Conservation (phyloP, 345 rosid genomes). For the Psidium friedrichsthalianum region DNA sequence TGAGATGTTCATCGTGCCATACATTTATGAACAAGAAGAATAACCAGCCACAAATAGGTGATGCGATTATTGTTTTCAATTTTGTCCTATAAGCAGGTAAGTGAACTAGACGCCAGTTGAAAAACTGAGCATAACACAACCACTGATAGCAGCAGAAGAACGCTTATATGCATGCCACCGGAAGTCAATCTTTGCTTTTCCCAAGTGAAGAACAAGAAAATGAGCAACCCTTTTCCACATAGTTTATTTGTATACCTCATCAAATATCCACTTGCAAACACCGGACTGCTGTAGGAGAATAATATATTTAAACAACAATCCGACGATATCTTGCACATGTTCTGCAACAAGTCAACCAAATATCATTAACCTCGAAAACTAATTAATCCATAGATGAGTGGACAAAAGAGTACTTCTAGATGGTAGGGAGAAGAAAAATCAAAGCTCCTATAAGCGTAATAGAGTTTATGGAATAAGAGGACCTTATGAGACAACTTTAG, state of each 20-base stretch:
- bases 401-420: background rate
- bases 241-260: slow-evolving; percentile 53
- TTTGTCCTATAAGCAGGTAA: background rate
- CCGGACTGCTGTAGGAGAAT: slow-evolving; percentile 64
- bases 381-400: background rate
- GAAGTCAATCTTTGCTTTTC: background rate
- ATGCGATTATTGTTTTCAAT: background rate
- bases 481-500: background rate
- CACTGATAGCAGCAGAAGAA: background rate
- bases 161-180: background rate
- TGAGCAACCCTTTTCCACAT: background rate
- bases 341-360: slow-evolving; percentile 26
- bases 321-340: slow-evolving; percentile 67
- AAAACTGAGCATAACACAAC: background rate
- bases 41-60: background rate
- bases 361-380: background rate
- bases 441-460: background rate
- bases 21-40: background rate
- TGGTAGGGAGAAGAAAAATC: background rate
- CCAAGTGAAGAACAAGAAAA: background rate
- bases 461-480: background rate
- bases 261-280: slow-evolving; percentile 84
- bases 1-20: background rate
- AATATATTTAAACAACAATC: slow-evolving; percentile 75
- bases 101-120: background rate